A percentile compares a stretch with the other conserved stretches of the same genome.
Evolutionary conservation across 1,139 yeast species (phyloP).

Genomic region (Geotrichum cucujoidarum): DNA sequence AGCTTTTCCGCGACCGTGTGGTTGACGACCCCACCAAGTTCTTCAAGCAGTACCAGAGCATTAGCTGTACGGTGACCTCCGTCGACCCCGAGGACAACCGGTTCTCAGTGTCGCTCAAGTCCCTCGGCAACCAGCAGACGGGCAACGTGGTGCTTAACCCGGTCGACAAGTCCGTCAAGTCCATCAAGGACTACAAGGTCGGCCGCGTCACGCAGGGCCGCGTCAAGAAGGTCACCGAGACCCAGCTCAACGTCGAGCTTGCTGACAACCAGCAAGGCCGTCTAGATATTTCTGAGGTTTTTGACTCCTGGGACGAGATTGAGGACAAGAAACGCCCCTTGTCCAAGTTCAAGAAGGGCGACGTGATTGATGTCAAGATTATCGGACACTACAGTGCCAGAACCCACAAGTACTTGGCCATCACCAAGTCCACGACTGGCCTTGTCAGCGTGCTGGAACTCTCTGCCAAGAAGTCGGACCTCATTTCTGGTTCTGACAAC

Average conservation of each 20-base stretch:
- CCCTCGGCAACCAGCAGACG: slow-evolving; percentile 22
- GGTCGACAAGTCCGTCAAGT: slow-evolving; percentile 49
- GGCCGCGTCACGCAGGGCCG: slow-evolving; percentile 61
- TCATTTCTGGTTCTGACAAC: slow-evolving; percentile 32
- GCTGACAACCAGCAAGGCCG: slow-evolving; percentile 81
- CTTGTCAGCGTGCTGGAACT: slow-evolving; percentile 62
- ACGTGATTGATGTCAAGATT: slow-evolving; percentile 56
- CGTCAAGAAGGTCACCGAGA: slow-evolving; percentile 60
- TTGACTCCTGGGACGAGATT: slow-evolving; percentile 52
- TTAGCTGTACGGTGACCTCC: slow-evolving; percentile 43
- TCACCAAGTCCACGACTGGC: slow-evolving; percentile 52
- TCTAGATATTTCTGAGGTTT: slow-evolving; percentile 69
- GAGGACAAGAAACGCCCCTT: slow-evolving; percentile 58
- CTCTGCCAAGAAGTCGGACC: slow-evolving; percentile 46
- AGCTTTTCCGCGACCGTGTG: slow-evolving; percentile 53
- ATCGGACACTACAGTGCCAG: slow-evolving; percentile 76
- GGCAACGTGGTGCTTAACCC: slow-evolving; percentile 47
- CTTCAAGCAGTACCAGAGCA: slow-evolving; percentile 61
- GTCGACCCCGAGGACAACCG: slow-evolving; percentile 15
- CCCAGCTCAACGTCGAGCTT: slow-evolving; percentile 69
- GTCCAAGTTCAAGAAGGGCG: slow-evolving; percentile 51
- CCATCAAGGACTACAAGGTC: slow-evolving; percentile 49
- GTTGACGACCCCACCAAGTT: slow-evolving; percentile 51
- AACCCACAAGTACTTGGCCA: slow-evolving; percentile 63
- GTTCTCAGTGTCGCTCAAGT: slow-evolving; percentile 18